Conservation (phyloP, 306 rosid genomes). For the Castanea sativa region DNA sequence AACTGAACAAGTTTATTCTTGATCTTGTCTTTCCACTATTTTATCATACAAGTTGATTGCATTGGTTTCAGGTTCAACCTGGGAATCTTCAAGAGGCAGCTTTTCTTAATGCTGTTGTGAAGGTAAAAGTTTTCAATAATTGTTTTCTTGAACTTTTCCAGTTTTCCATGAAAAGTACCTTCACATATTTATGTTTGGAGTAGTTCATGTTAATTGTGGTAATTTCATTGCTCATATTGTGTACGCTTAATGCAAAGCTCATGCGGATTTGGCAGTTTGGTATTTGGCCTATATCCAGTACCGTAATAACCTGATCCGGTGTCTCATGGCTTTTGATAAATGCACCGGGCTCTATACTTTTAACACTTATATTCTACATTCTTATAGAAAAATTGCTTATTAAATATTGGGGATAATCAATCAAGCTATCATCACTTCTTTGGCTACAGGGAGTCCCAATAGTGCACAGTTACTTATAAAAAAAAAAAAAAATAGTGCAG, state of each 20-base stretch:
- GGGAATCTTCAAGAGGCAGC: constrained; percentile 59
- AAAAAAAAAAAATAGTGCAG: too few species aligned
- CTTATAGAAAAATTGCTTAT: background rate
- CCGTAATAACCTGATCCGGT: background rate
- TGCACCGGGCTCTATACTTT: background rate
- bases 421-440: background rate
- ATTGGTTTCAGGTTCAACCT: constrained; percentile 64
- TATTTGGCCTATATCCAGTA: background rate
- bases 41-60: constrained; percentile 14
- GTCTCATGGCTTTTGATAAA: background rate
- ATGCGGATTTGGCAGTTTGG: background rate
- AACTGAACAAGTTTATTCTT: constrained; percentile 5
- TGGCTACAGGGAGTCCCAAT: background rate
- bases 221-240: background rate
- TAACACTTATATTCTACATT: background rate
- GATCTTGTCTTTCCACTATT: background rate
- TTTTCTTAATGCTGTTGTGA: constrained; percentile 93
- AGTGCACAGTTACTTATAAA: background rate
- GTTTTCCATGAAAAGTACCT: constrained; percentile 1
- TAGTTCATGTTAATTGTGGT: background rate
- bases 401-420: background rate
- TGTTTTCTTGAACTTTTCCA: constrained; percentile 7
- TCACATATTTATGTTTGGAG: background rate
- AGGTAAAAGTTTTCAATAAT: constrained; percentile 47
- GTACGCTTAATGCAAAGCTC: background rate